phyloP scores from a whole-genome alignment of 805 yeast genomes.

The Lachancea nothofagi region DNA sequence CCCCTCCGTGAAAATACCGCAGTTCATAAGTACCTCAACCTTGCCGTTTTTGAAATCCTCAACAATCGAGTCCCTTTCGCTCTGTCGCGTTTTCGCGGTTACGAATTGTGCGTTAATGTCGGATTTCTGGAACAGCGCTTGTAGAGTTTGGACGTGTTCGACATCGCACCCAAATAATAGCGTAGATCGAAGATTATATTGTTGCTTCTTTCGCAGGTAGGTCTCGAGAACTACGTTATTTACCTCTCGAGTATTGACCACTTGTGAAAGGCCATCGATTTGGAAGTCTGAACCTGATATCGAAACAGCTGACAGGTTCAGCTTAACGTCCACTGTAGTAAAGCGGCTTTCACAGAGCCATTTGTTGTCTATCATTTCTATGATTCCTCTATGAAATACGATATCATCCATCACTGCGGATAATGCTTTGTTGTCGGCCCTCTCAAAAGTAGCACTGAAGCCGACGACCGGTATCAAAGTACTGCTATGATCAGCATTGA shows the following conservation, averaged over 20 bases:
- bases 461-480: constrained; percentile 61
- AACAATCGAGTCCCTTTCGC: constrained; percentile 48
- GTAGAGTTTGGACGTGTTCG: constrained; percentile 53
- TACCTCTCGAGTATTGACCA: constrained; percentile 48
- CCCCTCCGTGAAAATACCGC: constrained; percentile 90
- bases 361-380: constrained; percentile 59
- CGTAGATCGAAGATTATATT: constrained; percentile 46
- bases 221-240: constrained; percentile 53
- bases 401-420: constrained; percentile 62
- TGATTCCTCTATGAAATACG: constrained; percentile 60
- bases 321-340: constrained; percentile 47
- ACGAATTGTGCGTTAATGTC: constrained; percentile 71
- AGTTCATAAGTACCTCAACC: constrained; percentile 73
- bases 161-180: constrained; percentile 75
- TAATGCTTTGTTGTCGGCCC: constrained; percentile 66
- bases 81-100: constrained; percentile 55
- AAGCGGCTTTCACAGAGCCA: constrained; percentile 69
- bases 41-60: constrained; percentile 55
- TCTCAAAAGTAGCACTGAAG: constrained; percentile 78
- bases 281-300: constrained; percentile 45
- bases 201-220: constrained; percentile 41
- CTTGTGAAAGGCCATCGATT: constrained; percentile 43
- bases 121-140: constrained; percentile 44
- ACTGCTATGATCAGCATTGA: constrained; percentile 40
- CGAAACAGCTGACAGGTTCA: constrained; percentile 38